Evolutionary conservation across 768 basidiomycete genomes (phyloP), one percentile per base, ranked within the genome.

Genomic region (Suillus cothurnatus): DNA sequence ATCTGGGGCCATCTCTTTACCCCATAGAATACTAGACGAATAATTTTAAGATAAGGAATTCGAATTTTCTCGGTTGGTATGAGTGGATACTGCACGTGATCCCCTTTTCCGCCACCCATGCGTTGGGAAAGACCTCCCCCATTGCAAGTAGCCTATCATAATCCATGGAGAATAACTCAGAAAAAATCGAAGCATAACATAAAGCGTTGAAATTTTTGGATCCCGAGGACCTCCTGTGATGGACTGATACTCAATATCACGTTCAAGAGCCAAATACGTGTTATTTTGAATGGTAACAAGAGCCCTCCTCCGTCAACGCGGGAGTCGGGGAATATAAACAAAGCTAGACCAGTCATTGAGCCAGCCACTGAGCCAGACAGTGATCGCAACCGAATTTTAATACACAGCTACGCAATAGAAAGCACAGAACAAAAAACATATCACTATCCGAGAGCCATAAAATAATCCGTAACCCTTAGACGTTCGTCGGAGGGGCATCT

Each of bases 21-120:
- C n/a, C 4, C 11, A 45, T 2, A 43, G 21, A 43, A n/a, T 21
- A 21, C 43, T 21, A 45, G 43, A 8, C 19, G 21, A 45, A 45
- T n/a, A 4, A 80, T 45, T n/a, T 45, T n/a, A 4, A 45, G 21
- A 45, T 4, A 77, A 78, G 21, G 19, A 31, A 21, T 19, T 53
- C 0, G 9, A 11, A 31, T 55, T 3, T 34, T 34, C 53, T 31
- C 4, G 5, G 1, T 31, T 52, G 28, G 17, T 19, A 5, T 17
- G 28, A 9, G 8, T 28, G 19, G 7, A 52, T 28, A 9, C 15
- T 19, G 26, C 17, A 5, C 9, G 28, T 9, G 8, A 50, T 28
- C 4, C 11, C 28, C 28, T 53, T 50, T 50, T 6, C 50, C 28
- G 28, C 7, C 7, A 26, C 49, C 4, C 14, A 23, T 50, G 49